These are phyloP conservation scores for Brassica incana DNA, from an alignment of 345 rosid genomes.

Conservation along the genomic window DNA sequence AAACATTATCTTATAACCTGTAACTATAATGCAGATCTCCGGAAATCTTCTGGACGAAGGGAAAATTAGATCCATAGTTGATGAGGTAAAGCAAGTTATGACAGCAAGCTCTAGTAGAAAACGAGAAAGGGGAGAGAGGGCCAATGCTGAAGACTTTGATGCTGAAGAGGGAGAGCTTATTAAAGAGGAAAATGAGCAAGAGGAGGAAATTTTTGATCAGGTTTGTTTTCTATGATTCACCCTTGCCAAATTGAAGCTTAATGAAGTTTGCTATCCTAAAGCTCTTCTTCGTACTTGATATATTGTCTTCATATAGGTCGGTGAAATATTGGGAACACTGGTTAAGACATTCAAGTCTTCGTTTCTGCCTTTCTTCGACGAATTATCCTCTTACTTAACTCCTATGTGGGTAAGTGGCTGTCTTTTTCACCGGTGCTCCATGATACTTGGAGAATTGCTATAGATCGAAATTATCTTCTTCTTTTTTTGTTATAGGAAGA, in stretches of 20 bases:
- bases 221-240: conserved; percentile 48
- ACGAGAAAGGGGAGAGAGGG: conserved; percentile 88
- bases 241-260: neutral
- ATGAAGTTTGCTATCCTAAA: neutral
- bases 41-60: conserved; percentile 76
- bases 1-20: neutral
- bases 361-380: conserved; percentile 94
- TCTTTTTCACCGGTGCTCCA: neutral
- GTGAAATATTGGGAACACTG: conserved; percentile 97
- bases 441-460: conserved; percentile 11
- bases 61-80: conserved; percentile 89
- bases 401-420: conserved; percentile 98
- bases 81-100: conserved; percentile 87
- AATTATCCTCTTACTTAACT: conserved; percentile 85
- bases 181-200: conserved; percentile 98
- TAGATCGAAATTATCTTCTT: conserved; percentile 3
- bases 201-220: conserved; percentile 99
- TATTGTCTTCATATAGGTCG: conserved; percentile 58
- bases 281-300: too few species aligned
- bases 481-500: neutral
- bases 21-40: conserved; percentile 59
- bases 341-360: conserved; percentile 90
- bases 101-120: conserved; percentile 97
- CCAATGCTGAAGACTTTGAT: conserved; percentile 96
- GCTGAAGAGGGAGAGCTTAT: conserved; percentile 98